phyloP scores from a whole-genome alignment of 495 filamentous ascomycete genomes.

The Choiromyces venosus region DNA sequence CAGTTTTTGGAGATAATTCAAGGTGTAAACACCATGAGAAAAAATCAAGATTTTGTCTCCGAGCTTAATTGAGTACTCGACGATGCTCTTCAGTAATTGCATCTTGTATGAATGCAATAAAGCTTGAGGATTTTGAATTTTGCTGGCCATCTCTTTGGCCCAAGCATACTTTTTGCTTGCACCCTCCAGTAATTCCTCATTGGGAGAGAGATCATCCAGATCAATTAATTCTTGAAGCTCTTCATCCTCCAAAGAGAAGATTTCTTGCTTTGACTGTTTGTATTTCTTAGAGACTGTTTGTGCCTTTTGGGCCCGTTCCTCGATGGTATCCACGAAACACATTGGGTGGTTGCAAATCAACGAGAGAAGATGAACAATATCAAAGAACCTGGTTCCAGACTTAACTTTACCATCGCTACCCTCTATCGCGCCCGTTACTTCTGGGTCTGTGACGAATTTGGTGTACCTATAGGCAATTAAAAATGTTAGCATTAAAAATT shows the following conservation, averaged over 20 bases:
- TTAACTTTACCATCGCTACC: constrained; percentile 9
- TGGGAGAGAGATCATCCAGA: constrained; percentile 15
- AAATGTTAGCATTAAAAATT: constrained; percentile 8
- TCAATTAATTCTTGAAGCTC: constrained; percentile 34
- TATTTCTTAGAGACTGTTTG: constrained; percentile 24
- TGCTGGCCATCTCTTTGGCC: constrained; percentile 42
- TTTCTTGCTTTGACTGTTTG: constrained; percentile 16
- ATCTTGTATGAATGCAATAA: constrained; percentile 59
- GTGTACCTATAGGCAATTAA: constrained; percentile 16
- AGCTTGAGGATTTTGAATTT: constrained; percentile 35
- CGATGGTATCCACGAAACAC: constrained; percentile 55
- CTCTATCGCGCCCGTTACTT: constrained; percentile 25
- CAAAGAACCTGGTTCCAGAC: constrained; percentile 30
- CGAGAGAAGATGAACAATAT: constrained; percentile 47
- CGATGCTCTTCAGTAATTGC: constrained; percentile 58
- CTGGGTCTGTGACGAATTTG: constrained; percentile 26
- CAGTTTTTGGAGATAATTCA: constrained; percentile 61
- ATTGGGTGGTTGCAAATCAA: constrained; percentile 72
- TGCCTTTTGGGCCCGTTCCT: constrained; percentile 14
- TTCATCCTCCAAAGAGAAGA: constrained; percentile 28
- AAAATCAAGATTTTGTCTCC: constrained; percentile 77
- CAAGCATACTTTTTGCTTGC: constrained; percentile 34
- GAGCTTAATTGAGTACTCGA: constrained; percentile 54
- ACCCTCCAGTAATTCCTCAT: constrained; percentile 32
- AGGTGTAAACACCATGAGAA: constrained; percentile 62